Evolutionary conservation across 345 rosid species (phyloP).

Genomic region (Syzygium oleosum): DNA sequence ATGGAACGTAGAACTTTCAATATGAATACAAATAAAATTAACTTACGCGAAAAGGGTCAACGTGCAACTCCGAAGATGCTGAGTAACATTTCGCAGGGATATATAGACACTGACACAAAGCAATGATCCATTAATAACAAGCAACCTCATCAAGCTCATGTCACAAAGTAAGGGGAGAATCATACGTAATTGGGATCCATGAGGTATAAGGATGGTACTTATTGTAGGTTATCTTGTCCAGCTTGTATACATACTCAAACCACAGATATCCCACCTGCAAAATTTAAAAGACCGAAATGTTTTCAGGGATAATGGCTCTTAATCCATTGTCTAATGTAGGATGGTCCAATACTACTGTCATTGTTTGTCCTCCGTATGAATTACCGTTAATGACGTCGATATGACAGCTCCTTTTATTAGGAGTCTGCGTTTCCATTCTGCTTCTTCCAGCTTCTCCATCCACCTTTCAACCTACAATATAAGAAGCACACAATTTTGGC

Average conservation of each 20-base stretch:
- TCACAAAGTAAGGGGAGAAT: constrained; percentile 1
- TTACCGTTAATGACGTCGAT: constrained; percentile 47
- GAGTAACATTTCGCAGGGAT: constrained; percentile 83
- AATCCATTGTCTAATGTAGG: background rate
- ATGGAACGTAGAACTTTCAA: background rate
- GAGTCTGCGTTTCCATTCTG: constrained; percentile 58
- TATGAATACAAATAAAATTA: background rate
- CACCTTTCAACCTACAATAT: constrained; percentile 73
- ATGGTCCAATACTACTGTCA: background rate
- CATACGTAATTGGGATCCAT: constrained; percentile 99
- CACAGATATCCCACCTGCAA: constrained; percentile 74
- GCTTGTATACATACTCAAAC: constrained; percentile 81
- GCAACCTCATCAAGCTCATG: background rate
- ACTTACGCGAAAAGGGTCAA: constrained; percentile 94
- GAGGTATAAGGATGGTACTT: constrained; percentile 98
- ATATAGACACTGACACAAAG: constrained; percentile 68
- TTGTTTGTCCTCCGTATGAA: background rate
- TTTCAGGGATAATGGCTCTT: background rate
- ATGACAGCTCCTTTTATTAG: constrained; percentile 61
- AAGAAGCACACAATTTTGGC: constrained; percentile 2
- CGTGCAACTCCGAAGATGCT: constrained; percentile 74
- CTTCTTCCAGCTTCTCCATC: constrained; percentile 97
- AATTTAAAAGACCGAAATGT: constrained; percentile 3
- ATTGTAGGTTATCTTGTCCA: constrained; percentile 91
- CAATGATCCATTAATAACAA: background rate